Conservation (phyloP, 768 basidiomycete genomes). For the Chalciporus chontae region DNA sequence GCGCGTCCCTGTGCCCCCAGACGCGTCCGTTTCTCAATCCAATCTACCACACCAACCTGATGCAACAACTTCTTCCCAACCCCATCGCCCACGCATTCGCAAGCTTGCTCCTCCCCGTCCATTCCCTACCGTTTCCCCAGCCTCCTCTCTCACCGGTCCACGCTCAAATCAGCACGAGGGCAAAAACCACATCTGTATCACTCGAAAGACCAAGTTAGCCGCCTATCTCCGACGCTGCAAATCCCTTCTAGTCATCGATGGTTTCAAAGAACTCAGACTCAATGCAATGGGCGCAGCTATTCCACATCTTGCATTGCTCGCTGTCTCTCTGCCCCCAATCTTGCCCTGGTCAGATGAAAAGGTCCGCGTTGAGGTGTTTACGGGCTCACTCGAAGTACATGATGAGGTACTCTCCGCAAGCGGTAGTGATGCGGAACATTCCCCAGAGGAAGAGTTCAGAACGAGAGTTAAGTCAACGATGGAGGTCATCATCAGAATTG, state of each 20-base stretch:
- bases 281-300: slow-evolving; percentile 90
- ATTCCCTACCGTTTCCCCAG: slow-evolving; percentile 68
- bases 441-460: slow-evolving; percentile 51
- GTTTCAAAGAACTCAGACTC: slow-evolving; percentile 74
- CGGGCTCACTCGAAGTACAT: slow-evolving; percentile 67
- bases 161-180: slow-evolving; percentile 76
- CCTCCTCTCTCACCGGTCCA: slow-evolving; percentile 79
- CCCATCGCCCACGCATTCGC: slow-evolving; percentile 39
- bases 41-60: slow-evolving; percentile 4
- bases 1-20: background rate
- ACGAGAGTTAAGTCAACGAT: slow-evolving; percentile 72
- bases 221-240: slow-evolving; percentile 79
- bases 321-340: slow-evolving; percentile 66
- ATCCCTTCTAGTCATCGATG: slow-evolving; percentile 64
- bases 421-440: slow-evolving; percentile 53
- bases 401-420: slow-evolving; percentile 62
- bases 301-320: slow-evolving; percentile 69
- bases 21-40: background rate
- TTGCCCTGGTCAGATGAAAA: slow-evolving; percentile 66
- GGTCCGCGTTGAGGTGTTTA: slow-evolving; percentile 57
- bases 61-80: background rate
- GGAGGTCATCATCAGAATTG: slow-evolving; percentile 56
- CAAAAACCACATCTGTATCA: slow-evolving; percentile 76
- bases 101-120: slow-evolving; percentile 74
- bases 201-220: slow-evolving; percentile 70